Conservation (phyloP, 148 eudicot genomes). For the Diospyros lotus region DNA sequence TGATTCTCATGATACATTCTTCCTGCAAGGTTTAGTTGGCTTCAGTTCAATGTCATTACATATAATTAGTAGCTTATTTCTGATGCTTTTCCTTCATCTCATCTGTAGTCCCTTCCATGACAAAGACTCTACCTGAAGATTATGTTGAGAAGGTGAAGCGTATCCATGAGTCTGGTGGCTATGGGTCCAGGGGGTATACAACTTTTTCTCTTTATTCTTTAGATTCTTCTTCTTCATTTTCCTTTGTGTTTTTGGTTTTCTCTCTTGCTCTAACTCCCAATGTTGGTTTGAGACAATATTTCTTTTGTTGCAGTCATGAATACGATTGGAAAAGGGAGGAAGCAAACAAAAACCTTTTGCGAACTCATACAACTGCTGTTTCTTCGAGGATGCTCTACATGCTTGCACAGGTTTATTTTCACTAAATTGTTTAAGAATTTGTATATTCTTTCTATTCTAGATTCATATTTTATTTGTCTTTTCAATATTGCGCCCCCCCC, state of each 20-base stretch:
- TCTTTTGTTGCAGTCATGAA: slow-evolving; percentile 53
- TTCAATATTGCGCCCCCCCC: too few species aligned
- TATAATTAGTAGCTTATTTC: neutral
- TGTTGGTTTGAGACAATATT: neutral
- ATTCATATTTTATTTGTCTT: neutral
- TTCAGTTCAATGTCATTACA: slow-evolving; percentile 3
- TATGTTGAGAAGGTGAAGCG: slow-evolving; percentile 81
- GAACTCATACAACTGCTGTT: slow-evolving; percentile 98
- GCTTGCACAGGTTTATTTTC: slow-evolving; percentile 65
- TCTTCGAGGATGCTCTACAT: slow-evolving; percentile 92
- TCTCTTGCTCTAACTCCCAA: neutral
- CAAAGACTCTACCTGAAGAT: slow-evolving; percentile 78
- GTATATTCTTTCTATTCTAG: slow-evolving; percentile 7
- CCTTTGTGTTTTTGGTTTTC: too few species aligned
- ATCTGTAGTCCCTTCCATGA: slow-evolving; percentile 71
- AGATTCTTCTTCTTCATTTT: too few species aligned
- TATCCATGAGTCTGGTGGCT: slow-evolving; percentile 88
- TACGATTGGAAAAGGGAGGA: slow-evolving; percentile 96
- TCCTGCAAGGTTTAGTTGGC: slow-evolving; percentile 55
- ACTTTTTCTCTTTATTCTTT: neutral
- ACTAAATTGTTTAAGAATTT: neutral
- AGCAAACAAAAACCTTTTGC: slow-evolving; percentile 82
- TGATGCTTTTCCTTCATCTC: slow-evolving; percentile 10
- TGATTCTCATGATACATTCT: slow-evolving; percentile 96
- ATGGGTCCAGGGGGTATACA: slow-evolving; percentile 89